A percentile compares a stretch with the other conserved stretches of the same genome.
These are phyloP conservation scores for Calocybe gangraenosa DNA, from an alignment of 768 basidiomycete genomes.

Conservation along the genomic window DNA sequence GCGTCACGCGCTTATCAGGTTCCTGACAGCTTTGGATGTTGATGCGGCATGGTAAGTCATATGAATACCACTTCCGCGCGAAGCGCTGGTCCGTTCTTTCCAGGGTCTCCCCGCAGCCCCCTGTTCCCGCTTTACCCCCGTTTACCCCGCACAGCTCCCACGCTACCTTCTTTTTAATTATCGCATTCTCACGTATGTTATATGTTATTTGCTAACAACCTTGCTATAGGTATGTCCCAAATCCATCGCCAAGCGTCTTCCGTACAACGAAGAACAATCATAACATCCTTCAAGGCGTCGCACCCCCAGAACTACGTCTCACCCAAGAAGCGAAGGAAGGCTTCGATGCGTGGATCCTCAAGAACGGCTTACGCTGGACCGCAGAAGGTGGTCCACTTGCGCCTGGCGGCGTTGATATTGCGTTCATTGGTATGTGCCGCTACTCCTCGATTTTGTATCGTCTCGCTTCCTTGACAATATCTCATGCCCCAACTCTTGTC, in stretches of 20 bases:
- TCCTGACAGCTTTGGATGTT: slow-evolving; percentile 75
- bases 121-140: background rate
- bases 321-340: slow-evolving; percentile 73
- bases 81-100: slow-evolving; percentile 3
- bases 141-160: background rate
- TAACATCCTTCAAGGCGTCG: slow-evolving; percentile 93
- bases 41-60: slow-evolving; percentile 74
- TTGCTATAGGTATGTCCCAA: slow-evolving; percentile 73
- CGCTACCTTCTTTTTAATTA: background rate
- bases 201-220: background rate
- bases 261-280: slow-evolving; percentile 94
- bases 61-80: slow-evolving; percentile 7
- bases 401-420: slow-evolving; percentile 78
- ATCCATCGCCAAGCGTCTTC: slow-evolving; percentile 86
- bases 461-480: background rate
- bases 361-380: slow-evolving; percentile 88
- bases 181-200: background rate
- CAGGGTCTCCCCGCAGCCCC: background rate
- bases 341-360: slow-evolving; percentile 85
- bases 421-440: slow-evolving; percentile 84
- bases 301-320: slow-evolving; percentile 71
- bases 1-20: slow-evolving; percentile 90
- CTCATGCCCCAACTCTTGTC: background rate
- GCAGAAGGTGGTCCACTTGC: slow-evolving; percentile 82
- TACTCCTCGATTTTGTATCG: too few species aligned